phyloP scores from a whole-genome alignment of 768 basidiomycete species.

The Boletus insuetus region DNA sequence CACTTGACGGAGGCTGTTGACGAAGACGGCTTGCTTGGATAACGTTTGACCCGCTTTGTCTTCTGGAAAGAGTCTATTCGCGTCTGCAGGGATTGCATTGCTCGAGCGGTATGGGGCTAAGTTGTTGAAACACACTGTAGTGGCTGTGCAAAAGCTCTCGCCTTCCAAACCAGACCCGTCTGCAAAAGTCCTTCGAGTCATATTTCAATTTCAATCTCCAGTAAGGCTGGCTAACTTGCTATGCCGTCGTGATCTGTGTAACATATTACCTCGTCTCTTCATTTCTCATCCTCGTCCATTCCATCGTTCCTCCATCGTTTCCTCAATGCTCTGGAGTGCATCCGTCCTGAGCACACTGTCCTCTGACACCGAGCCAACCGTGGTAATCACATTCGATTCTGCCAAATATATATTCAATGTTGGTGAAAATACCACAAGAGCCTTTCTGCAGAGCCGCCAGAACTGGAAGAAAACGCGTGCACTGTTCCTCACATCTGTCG shows the following conservation, averaged over 20 bases:
- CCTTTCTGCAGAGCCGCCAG: slow-evolving; percentile 64
- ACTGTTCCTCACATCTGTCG: slow-evolving; percentile 69
- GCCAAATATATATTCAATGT: slow-evolving; percentile 88
- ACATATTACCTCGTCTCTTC: slow-evolving; percentile 18
- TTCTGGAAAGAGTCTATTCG: slow-evolving; percentile 71
- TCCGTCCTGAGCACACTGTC: slow-evolving; percentile 56
- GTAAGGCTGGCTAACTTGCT: slow-evolving; percentile 26
- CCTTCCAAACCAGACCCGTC: no score
- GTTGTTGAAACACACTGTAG: no score
- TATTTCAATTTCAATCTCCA: neutral
- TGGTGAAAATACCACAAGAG: slow-evolving; percentile 76
- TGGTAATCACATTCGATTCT: slow-evolving; percentile 72
- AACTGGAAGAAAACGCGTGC: slow-evolving; percentile 66
- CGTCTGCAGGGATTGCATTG: slow-evolving; percentile 50
- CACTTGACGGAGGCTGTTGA: slow-evolving; percentile 56
- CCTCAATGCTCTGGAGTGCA: slow-evolving; percentile 59
- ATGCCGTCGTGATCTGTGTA: slow-evolving; percentile 26
- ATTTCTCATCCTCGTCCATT: slow-evolving; percentile 12
- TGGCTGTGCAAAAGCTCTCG: no score
- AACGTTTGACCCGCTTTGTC: slow-evolving; percentile 54
- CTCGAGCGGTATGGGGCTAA: no score
- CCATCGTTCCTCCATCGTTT: slow-evolving; percentile 12
- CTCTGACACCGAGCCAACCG: slow-evolving; percentile 78
- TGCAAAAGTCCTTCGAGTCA: no score
- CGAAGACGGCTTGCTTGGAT: slow-evolving; percentile 46